Evolutionary conservation across 2,329 filamentous ascomycete species (phyloP), one percentile per base, ranked within the genome.

Genomic region (Harringtonia lauricola): DNA sequence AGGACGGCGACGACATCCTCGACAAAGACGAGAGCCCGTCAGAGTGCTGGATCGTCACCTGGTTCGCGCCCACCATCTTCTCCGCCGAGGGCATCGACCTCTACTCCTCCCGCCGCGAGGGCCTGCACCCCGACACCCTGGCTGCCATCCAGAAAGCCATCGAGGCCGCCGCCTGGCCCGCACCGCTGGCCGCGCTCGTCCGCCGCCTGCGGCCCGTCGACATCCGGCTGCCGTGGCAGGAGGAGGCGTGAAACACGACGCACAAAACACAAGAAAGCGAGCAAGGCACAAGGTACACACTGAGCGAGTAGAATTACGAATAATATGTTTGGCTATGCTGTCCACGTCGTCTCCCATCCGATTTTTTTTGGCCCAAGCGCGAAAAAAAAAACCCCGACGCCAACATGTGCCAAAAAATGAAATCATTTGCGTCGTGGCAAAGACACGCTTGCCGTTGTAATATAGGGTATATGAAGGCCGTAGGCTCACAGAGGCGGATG

Each of bases 61-160:
- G 82, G 71, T 94, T 94, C 60, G 80, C 81, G 49, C 81, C 84
- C 55, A 94, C 85, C 21, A 52, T 89, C 36, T 94, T 94, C 53
- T 92, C 86, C 8, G 82, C 83, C 49, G 84, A 86, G 45, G 87
- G 87, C 0, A 55, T 94, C 26, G 87, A 94, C 62, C 62, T 94
- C 10, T 92, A 90, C 60, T 79, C 76, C 37, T 71, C 83, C 52
- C 67, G 71, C 15, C 70, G 63, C 41, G 72, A 71, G 49, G 83
- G 83, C 0, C 50, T 86, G 49, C 72, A 68, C 43, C 64, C 72
- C 45, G 71, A 66, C 56, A 75, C 78, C 42, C 39, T 37, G 8
- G 42, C 40, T 0, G 46, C 46, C 24, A 35, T 53, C 19, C 42
- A 38, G 28, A 18, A 21, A 12, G 47, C 48, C 14, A 38, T 47